Conservation (phyloP, 805 yeast genomes). For the Teunomyces atbi region DNA sequence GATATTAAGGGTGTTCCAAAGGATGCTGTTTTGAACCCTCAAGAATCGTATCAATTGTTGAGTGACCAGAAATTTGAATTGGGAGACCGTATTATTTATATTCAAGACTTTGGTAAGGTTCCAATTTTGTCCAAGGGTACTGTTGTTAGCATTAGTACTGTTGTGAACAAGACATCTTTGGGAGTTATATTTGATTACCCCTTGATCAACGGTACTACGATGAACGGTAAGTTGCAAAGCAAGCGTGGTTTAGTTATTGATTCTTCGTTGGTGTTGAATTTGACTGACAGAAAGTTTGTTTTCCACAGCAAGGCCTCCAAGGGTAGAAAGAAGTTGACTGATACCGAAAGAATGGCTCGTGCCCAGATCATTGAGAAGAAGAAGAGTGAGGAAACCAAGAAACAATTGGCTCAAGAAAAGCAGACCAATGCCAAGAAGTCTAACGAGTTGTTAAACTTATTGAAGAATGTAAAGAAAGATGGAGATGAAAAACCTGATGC, state of each 20-base stretch:
- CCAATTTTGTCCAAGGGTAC: constrained; percentile 89
- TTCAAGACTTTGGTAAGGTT: constrained; percentile 84
- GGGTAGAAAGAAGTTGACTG: constrained; percentile 28
- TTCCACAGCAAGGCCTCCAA: constrained; percentile 69
- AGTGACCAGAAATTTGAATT: constrained; percentile 73
- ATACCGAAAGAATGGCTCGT: constrained; percentile 17
- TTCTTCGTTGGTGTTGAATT: constrained; percentile 75
- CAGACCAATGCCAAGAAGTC: constrained; percentile 21
- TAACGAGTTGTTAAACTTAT: constrained; percentile 31
- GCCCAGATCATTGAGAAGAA: constrained; percentile 7
- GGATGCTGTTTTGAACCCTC: constrained; percentile 76
- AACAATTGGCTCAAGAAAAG: constrained; percentile 7
- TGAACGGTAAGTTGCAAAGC: constrained; percentile 73
- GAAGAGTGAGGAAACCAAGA: constrained; percentile 6
- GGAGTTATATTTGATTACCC: constrained; percentile 84
- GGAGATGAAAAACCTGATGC: constrained; percentile 3
- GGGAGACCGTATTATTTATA: constrained; percentile 88
- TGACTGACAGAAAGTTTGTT: constrained; percentile 71
- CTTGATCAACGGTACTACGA: constrained; percentile 74
- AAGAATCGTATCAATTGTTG: constrained; percentile 66
- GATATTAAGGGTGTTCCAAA: constrained; percentile 81
- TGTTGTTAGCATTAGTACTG: constrained; percentile 61
- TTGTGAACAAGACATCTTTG: constrained; percentile 62
- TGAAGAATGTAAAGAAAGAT: constrained; percentile 16
- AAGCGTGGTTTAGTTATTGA: constrained; percentile 85